A percentile compares a stretch with the other conserved stretches of the same genome.
Evolutionary conservation across 2,329 filamentous ascomycete species (phyloP).

Genomic region (Xylariomycetidae sp.): DNA sequence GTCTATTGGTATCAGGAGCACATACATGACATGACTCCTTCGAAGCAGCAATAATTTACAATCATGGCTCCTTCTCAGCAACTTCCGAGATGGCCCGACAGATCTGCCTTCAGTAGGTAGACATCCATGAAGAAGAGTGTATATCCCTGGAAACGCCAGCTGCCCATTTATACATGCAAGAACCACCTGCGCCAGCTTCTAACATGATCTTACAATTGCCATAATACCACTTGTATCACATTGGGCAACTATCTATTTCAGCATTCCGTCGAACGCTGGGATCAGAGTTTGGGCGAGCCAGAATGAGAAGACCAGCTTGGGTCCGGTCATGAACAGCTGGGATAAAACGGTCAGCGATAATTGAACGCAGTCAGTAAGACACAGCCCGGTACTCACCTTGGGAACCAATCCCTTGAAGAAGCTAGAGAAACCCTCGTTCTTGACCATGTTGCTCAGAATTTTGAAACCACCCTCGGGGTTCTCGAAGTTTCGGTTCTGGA

Average conservation of each 20-base stretch:
- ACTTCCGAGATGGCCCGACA: too few species aligned
- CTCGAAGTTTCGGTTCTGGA: slow-evolving; percentile 98
- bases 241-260: slow-evolving; percentile 24
- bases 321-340: slow-evolving; percentile 92
- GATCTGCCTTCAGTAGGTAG: too few species aligned
- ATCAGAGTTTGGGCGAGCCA: slow-evolving; percentile 99
- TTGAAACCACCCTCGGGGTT: slow-evolving; percentile 91
- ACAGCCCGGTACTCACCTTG: slow-evolving; percentile 59
- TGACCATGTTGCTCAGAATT: slow-evolving; percentile 88
- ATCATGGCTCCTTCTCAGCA: too few species aligned
- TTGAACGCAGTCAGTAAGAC: background rate
- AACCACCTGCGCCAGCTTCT: slow-evolving; percentile 7
- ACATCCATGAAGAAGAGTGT: too few species aligned
- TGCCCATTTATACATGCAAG: slow-evolving; percentile 13
- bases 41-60: too few species aligned
- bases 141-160: slow-evolving; percentile 13
- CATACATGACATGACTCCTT: too few species aligned
- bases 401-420: slow-evolving; percentile 98
- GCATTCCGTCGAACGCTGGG: slow-evolving; percentile 67
- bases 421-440: slow-evolving; percentile 74
- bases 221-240: slow-evolving; percentile 6
- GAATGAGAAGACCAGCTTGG: slow-evolving; percentile 98
- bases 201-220: slow-evolving; percentile 4
- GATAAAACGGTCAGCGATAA: slow-evolving; percentile 13
- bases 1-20: too few species aligned